Evolutionary conservation across 179 eudicot species (phyloP), one percentile per base, ranked within the genome.

Genomic region (Nepenthes alata): DNA sequence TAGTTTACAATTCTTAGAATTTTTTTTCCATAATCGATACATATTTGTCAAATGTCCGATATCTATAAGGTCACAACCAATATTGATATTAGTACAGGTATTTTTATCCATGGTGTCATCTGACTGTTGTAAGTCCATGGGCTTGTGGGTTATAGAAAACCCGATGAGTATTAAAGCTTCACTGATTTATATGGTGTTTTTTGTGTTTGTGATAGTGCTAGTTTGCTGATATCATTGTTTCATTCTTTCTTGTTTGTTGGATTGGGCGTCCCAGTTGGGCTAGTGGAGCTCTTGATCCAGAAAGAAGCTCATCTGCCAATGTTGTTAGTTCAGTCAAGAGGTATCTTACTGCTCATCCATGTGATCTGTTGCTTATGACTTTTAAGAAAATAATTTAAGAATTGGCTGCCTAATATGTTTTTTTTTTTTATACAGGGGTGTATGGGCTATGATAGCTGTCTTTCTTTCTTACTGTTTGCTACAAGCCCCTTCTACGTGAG

Each of bases 401-500:
- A 54, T 47, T 62, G n/a, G 48, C 35, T 10, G 35, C n/a, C 53
- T 11, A 47, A n/a, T 64, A 9, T 60, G 55, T 58, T 48, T 16
- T 75, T 69, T 75, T 69, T 81, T 45, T 54, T 25, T 25, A 25
- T 25, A 15, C 77, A 93, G 99, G 88, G 99, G 99, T 36, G 68
- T 87, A 38, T 90, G 95, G 90, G 99, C 97, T 62, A 90, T 93
- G 99, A 77, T 90, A 70, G 95, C 97, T 13, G 97, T 93, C 59
- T 85, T 81, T 72, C 95, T 93, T 71, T 77, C 97, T 44, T 93
- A 93, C 72, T 83, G 91, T 72, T 82, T 93, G 83, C 78, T 93
- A 53, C 99, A 93, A 78, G 95, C 99, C 49, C 99, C 99, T 66
- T 90, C 97, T 50, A 89, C 99, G 97, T 93, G 77, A 85, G 98